Conservation (phyloP, 2,329 filamentous ascomycete genomes). For the Ophiostoma quercus region DNA sequence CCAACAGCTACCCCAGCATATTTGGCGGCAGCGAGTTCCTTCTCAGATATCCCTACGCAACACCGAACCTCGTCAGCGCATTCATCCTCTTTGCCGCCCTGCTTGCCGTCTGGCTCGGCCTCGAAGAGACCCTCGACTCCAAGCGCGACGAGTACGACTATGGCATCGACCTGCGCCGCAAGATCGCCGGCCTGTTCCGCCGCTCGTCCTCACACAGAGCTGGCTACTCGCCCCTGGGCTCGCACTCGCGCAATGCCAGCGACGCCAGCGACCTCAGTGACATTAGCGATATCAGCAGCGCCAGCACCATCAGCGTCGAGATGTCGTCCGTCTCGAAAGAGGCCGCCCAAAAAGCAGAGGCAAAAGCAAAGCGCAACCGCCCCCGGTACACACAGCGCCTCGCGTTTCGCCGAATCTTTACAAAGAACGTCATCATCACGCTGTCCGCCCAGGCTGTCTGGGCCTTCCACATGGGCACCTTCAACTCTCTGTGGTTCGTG, state of each 20-base stretch:
- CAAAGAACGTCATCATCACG: conserved; percentile 48
- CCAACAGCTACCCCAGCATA: conserved; percentile 39
- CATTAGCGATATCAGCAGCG: conserved; percentile 24
- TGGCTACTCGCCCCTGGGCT: conserved; percentile 36
- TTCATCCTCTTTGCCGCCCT: conserved; percentile 43
- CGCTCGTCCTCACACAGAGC: conserved; percentile 28
- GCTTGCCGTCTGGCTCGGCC: conserved; percentile 44
- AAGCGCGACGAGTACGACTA: conserved; percentile 40
- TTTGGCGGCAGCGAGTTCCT: conserved; percentile 48
- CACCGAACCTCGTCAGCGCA: conserved; percentile 51
- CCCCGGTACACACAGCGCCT: conserved; percentile 44
- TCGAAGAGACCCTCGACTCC: conserved; percentile 51
- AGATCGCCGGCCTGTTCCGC: conserved; percentile 33
- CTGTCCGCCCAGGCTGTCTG: conserved; percentile 64
- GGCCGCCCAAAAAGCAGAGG: neutral
- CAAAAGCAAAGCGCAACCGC: neutral
- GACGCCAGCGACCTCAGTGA: conserved; percentile 24
- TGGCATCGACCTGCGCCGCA: conserved; percentile 43
- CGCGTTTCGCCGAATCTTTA: conserved; percentile 52
- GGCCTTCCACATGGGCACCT: conserved; percentile 67
- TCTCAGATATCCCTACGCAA: conserved; percentile 47
- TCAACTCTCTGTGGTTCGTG: conserved; percentile 70
- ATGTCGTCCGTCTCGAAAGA: neutral
- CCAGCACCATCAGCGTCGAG: neutral
- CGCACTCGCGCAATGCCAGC: conserved; percentile 25